phyloP scores from a whole-genome alignment of 345 rosid genomes.

The Pistacia vera region DNA sequence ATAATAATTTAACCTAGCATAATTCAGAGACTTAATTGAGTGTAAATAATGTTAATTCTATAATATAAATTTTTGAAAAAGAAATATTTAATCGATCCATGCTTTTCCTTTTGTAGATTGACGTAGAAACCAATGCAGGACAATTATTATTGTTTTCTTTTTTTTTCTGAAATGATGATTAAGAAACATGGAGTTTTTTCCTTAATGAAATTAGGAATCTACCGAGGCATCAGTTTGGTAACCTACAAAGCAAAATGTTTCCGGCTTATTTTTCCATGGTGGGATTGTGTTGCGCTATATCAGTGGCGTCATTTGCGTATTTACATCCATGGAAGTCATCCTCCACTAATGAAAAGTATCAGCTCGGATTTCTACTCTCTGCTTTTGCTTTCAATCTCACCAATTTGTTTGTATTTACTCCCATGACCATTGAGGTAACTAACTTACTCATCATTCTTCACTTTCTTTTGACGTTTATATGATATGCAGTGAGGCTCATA shows the following conservation, averaged over 20 bases:
- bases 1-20: background rate
- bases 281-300: slow-evolving; percentile 73
- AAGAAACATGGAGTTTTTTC: background rate
- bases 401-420: slow-evolving; percentile 85
- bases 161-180: background rate
- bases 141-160: background rate
- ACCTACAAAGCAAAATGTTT: slow-evolving; percentile 95
- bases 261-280: slow-evolving; percentile 90
- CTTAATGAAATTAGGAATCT: slow-evolving; percentile 52
- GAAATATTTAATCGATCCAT: too few relatives aligned
- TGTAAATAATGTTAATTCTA: background rate
- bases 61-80: too few relatives aligned
- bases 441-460: background rate
- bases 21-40: background rate
- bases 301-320: slow-evolving; percentile 75
- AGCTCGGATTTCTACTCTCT: slow-evolving; percentile 84
- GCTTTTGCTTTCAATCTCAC: slow-evolving; percentile 82
- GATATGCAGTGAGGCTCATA: background rate
- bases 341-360: slow-evolving; percentile 71
- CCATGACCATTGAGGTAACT: slow-evolving; percentile 94
- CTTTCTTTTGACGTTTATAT: background rate
- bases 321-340: slow-evolving; percentile 93
- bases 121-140: too few relatives aligned
- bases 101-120: too few relatives aligned
- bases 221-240: slow-evolving; percentile 95